A percentile compares a stretch with the other conserved stretches of the same genome.
Conservation (phyloP, 2,329 filamentous ascomycete genomes). For the Cryphonectria parasitica region DNA sequence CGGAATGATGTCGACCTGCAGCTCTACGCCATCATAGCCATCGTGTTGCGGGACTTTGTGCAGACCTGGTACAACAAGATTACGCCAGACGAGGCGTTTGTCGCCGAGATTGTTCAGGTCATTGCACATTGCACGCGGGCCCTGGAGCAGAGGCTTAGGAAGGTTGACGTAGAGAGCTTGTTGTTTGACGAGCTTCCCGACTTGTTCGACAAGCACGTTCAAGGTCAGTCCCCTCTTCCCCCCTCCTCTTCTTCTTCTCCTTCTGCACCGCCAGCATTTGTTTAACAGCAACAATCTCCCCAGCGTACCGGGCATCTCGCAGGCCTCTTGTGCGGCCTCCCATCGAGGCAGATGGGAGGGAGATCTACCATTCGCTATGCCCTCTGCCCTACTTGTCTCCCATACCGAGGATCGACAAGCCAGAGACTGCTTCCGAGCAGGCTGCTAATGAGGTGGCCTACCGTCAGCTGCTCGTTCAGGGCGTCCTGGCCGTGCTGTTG, state of each 20-base stretch:
- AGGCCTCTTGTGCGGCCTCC: constrained; percentile 61
- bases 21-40: constrained; percentile 88
- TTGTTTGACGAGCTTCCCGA: constrained; percentile 86
- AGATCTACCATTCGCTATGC: constrained; percentile 81
- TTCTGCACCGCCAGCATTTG: constrained; percentile 6
- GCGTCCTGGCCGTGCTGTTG: constrained; percentile 78
- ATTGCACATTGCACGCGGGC: constrained; percentile 90
- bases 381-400: constrained; percentile 82
- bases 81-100: constrained; percentile 85
- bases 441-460: constrained; percentile 79
- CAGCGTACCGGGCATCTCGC: constrained; percentile 75
- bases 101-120: constrained; percentile 84
- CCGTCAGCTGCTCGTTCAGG: constrained; percentile 85
- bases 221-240: constrained; percentile 56
- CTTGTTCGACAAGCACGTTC: constrained; percentile 78
- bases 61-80: constrained; percentile 93
- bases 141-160: constrained; percentile 81
- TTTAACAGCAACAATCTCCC: constrained; percentile 28
- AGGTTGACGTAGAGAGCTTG: constrained; percentile 81
- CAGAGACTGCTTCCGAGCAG: constrained; percentile 61
- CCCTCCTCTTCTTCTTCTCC: constrained; percentile 24
- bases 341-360: constrained; percentile 63
- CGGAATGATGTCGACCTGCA: constrained; percentile 93
- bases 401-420: constrained; percentile 63
- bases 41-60: constrained; percentile 88